Base-by-base conservation (phyloP, 805 yeast species). In the Hanseniaspora jakobsenii region DNA sequence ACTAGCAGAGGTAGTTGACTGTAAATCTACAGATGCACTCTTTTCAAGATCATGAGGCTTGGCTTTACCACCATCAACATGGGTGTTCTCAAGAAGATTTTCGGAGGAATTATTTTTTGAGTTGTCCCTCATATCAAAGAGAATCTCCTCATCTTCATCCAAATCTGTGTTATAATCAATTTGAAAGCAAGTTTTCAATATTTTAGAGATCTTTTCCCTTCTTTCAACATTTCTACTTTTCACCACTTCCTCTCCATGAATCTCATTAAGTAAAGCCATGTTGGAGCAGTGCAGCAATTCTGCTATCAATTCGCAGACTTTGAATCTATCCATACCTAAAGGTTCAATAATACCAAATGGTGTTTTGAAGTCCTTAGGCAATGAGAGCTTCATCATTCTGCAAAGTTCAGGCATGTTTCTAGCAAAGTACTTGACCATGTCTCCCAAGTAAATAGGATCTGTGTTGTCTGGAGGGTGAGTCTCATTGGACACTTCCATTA, bases 211-310 rank as follows among this genome's bases (percentile, higher is more conserved):
- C 10, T 58, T 52, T 31, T 54, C 56, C 19, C 52, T 53, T 41
- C 95, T 69, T 48, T 77, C 73, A 8, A 59, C 60, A 53, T 89
- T 95, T 35, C 96, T 73, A 48, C 81, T 78, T 28, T 65, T 59
- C 21, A 86, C 73, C 27, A 85, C 70, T 36, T 66, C 66, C 55
- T 83, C 78, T 42, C 87, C 87, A 30, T 71, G 67, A 27, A 72
- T 74, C 49, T 87, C 87, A 59, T 89, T 91, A 47, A 91, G 70
- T 23, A 91, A 67, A 2, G 82, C 83, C 94, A 91, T 91, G 62
- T 91, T 91, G 9, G 95, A 85, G 58, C 98, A 91, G 62, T 91
- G 98, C 41, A 91, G 67, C 36, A 91, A 68, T 57, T 91, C 98
- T 0, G 98, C 98, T 35, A 89, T 78, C 32, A 91, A 69, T 63